Percentiles rank a stretch among this genome's conserved stretches.
These are phyloP conservation scores for Hymenoscyphus fructigenus DNA, from an alignment of 2,329 filamentous ascomycete species.

Conservation along the genomic window DNA sequence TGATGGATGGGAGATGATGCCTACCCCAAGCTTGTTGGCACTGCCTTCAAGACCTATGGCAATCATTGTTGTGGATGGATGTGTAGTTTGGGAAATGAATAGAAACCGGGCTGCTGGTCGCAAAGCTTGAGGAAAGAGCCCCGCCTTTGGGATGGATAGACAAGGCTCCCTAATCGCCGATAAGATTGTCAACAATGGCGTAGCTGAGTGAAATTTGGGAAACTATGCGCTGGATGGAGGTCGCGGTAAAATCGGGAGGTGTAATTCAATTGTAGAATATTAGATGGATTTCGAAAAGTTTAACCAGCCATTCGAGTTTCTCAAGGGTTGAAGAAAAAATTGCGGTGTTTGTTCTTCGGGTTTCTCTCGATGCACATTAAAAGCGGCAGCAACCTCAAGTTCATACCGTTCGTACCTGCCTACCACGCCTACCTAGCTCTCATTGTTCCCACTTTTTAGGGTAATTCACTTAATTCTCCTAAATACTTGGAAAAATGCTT, in stretches of 20 bases:
- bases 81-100: background rate
- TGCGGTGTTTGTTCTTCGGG: background rate
- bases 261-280: background rate
- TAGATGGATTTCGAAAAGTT: background rate
- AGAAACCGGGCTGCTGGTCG: background rate
- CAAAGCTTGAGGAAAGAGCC: background rate
- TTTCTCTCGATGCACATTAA: no score
- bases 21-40: conserved; percentile 96
- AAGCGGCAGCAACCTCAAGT: no score
- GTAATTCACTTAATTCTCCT: no score
- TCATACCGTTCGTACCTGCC: no score
- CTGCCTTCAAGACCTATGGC: conserved; percentile 83
- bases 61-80: conserved; percentile 50
- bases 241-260: background rate
- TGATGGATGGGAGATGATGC: conserved; percentile 77
- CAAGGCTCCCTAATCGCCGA: conserved; percentile 2
- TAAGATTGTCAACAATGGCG: conserved; percentile 8
- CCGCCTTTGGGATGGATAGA: background rate
- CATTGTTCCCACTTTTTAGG: no score
- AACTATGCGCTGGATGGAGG: background rate
- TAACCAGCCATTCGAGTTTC: background rate
- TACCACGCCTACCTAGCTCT: no score
- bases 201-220: background rate
- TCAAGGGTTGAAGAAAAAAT: background rate
- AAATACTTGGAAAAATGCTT: no score